Conservation (phyloP, 2,329 filamentous ascomycete species). For the Fusarium denticulatum region DNA sequence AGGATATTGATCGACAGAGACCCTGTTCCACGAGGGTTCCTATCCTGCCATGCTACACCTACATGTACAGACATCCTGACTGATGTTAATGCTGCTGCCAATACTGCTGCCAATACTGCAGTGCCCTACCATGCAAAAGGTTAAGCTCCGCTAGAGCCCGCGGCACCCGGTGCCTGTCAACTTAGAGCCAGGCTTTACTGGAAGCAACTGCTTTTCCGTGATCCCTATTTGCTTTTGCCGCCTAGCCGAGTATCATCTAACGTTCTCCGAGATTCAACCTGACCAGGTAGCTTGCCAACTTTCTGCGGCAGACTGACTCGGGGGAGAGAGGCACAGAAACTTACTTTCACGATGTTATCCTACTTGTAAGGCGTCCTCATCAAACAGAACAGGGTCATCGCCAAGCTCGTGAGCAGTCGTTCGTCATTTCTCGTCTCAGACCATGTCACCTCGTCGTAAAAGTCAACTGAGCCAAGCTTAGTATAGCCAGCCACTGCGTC, state of each 20-base stretch:
- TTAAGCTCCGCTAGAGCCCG: conserved; percentile 25
- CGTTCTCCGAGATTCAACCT: conserved; percentile 18
- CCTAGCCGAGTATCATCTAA: conserved; percentile 25
- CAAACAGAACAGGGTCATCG: conserved; percentile 18
- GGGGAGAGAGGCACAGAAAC: conserved; percentile 19
- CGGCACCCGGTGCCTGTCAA: conserved; percentile 17
- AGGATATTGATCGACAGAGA: conserved; percentile 32
- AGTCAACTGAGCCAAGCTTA: conserved; percentile 13
- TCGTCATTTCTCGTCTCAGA: conserved; percentile 24
- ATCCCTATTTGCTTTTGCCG: conserved; percentile 32
- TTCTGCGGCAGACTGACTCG: conserved; percentile 29
- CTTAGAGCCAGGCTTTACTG: conserved; percentile 9
- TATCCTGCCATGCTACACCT: conserved; percentile 19
- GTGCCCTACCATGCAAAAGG: conserved; percentile 9
- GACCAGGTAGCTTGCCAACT: conserved; percentile 28
- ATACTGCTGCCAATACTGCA: neutral
- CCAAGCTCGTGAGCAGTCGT: conserved; percentile 11
- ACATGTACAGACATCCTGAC: neutral
- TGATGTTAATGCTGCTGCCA: neutral
- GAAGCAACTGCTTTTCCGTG: conserved; percentile 26
- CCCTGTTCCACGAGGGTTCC: conserved; percentile 34
- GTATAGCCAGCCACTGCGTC: conserved; percentile 6
- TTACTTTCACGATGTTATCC: conserved; percentile 13
- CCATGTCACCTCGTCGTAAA: conserved; percentile 30
- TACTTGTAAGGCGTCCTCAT: neutral